Conservation (phyloP, 305 asterid species). For the Fraxinus xanthoxyloides region DNA sequence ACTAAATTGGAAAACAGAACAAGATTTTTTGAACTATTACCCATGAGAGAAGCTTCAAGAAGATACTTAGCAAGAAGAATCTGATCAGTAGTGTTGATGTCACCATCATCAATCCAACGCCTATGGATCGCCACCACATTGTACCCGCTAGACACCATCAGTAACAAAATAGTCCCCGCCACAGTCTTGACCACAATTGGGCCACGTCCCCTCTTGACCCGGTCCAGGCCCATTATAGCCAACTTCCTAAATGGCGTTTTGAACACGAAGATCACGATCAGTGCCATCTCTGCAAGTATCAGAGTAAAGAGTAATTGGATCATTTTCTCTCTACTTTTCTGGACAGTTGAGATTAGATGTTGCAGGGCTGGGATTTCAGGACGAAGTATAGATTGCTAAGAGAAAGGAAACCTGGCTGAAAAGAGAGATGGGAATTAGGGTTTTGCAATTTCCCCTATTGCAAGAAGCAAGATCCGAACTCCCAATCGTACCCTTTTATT, state of each 20-base stretch:
- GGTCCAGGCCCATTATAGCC: conserved; percentile 72
- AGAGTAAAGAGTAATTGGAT: conserved; percentile 60
- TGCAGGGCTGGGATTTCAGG: neutral
- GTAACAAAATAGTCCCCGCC: conserved; percentile 51
- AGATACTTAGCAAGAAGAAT: conserved; percentile 60
- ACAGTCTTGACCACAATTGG: conserved; percentile 70
- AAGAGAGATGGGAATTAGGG: neutral
- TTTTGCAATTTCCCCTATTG: neutral
- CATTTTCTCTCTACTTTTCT: conserved; percentile 34
- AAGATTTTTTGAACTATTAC: conserved; percentile 33
- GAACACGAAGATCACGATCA: conserved; percentile 82
- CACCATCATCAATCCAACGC: conserved; percentile 73
- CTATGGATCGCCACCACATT: conserved; percentile 54
- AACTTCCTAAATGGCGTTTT: conserved; percentile 85
- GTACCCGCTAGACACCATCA: conserved; percentile 65
- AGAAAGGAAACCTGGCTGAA: neutral
- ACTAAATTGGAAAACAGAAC: neutral
- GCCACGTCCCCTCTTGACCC: conserved; percentile 79
- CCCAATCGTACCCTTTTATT: neutral
- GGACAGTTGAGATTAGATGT: neutral
- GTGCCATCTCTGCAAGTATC: conserved; percentile 64
- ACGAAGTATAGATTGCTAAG: neutral
- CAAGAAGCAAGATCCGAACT: neutral
- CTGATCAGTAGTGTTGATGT: conserved; percentile 81
- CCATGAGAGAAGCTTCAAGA: conserved; percentile 94